Conservation (phyloP, 805 yeast genomes). For the Candida dajiaensis region DNA sequence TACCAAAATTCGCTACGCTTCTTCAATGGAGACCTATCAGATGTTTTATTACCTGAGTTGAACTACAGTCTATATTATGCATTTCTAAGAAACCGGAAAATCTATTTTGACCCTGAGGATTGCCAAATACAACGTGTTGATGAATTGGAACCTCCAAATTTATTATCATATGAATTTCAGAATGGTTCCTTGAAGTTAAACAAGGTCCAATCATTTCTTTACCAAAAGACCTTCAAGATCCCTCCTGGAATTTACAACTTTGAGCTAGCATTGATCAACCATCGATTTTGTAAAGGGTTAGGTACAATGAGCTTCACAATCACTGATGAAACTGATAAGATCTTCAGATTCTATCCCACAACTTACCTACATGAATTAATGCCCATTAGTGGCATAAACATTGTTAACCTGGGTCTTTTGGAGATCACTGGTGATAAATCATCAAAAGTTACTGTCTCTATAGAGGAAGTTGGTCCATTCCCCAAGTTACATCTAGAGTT, state of each 20-base stretch:
- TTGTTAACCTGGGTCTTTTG: constrained; percentile 48
- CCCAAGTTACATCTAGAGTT: constrained; percentile 47
- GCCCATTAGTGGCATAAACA: constrained; percentile 45
- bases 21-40: constrained; percentile 34
- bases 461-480: constrained; percentile 54
- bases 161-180: neutral
- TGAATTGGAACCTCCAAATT: neutral
- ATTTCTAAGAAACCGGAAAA: constrained; percentile 42
- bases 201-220: constrained; percentile 9
- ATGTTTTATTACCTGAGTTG: constrained; percentile 21
- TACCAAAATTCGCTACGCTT: constrained; percentile 20
- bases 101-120: constrained; percentile 43
- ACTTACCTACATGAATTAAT: constrained; percentile 49
- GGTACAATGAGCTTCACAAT: constrained; percentile 55
- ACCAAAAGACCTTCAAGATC: constrained; percentile 4
- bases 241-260: constrained; percentile 18
- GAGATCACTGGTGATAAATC: constrained; percentile 22
- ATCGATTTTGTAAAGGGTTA: constrained; percentile 31
- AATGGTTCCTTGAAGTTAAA: constrained; percentile 2
- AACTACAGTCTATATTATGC: constrained; percentile 47
- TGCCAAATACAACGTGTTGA: constrained; percentile 25
- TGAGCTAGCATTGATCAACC: constrained; percentile 13
- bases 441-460: constrained; percentile 32
- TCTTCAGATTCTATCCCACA: constrained; percentile 38
- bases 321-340: constrained; percentile 22